Percentiles rank a stretch among this genome's conserved stretches.
Conservation (phyloP, 202 grass and related monocot species). For the Panicum hallii region DNA sequence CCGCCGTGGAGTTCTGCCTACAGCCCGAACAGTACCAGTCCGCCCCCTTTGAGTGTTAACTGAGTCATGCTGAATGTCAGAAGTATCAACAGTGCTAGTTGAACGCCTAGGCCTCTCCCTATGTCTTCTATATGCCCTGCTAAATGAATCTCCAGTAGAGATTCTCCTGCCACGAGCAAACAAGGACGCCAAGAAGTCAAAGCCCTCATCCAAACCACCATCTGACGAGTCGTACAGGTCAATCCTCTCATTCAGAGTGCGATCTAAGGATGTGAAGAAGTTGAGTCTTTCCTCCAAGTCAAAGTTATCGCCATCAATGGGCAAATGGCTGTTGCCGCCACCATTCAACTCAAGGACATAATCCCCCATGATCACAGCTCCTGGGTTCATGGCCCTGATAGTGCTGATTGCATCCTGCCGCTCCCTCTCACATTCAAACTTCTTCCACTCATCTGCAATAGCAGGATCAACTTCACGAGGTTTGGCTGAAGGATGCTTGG, state of each 20-base stretch:
- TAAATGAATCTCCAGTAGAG: slow-evolving; percentile 43
- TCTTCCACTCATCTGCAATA: slow-evolving; percentile 70
- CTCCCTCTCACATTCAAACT: slow-evolving; percentile 74
- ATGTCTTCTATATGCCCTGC: slow-evolving; percentile 52
- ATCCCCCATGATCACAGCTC: slow-evolving; percentile 75
- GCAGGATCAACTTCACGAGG: slow-evolving; percentile 77
- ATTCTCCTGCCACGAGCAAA: slow-evolving; percentile 56
- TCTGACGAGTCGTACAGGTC: slow-evolving; percentile 56
- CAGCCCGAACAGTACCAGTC: slow-evolving; percentile 30
- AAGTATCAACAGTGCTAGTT: slow-evolving; percentile 29
- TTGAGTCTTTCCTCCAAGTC: slow-evolving; percentile 56
- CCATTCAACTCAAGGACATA: slow-evolving; percentile 82
- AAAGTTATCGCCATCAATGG: slow-evolving; percentile 46
- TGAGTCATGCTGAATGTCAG: slow-evolving; percentile 52
- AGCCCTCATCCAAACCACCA: slow-evolving; percentile 50
- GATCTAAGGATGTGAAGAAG: slow-evolving; percentile 63
- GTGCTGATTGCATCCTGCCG: slow-evolving; percentile 81
- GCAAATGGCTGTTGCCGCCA: slow-evolving; percentile 44
- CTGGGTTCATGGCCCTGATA: slow-evolving; percentile 65
- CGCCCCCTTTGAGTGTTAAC: slow-evolving; percentile 39
- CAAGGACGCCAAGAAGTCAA: slow-evolving; percentile 59
- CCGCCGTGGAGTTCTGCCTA: slow-evolving; percentile 35
- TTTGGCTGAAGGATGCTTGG: slow-evolving; percentile 60
- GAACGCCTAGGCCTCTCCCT: slow-evolving; percentile 54
- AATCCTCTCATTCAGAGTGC: slow-evolving; percentile 56